Base-by-base conservation (phyloP, 2,329 filamentous ascomycete genomes). In the Zasmidium angulare region DNA sequence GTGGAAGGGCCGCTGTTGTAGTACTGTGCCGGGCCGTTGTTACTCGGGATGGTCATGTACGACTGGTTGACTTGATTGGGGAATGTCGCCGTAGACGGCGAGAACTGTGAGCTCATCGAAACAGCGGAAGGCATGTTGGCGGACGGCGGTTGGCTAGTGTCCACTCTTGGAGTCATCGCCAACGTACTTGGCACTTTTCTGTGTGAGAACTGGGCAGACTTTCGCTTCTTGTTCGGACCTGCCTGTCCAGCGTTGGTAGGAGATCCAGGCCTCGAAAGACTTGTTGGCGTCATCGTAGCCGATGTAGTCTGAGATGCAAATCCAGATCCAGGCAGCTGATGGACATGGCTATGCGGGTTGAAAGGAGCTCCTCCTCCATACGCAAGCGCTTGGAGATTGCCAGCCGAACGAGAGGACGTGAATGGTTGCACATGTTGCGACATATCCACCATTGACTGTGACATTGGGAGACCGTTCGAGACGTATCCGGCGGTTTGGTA, bases 191-290 rank as follows among this genome's bases (percentile, higher is more conserved):
- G 89, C 14, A 96, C 78, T 72, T 90, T 90, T 31, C 79, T 76
- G 51, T 75, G 74, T 47, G 36, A 14, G 66, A 73, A 65, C 23
- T 60, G 66, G 17, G 70, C 75, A 53, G 66, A 86, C 74, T 96
- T 96, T 63, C 92, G 84, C 77, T 92, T 92, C 80, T 96, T 96
- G 47, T 85, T 83, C 1, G 89, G 89, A 0, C 86, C 89, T 29
- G 81, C 77, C 54, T 86, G 82, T 14, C 82, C 84, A 31, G 71
- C 68, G 58, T 63, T 51, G 77, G 83, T 70, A 1, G 91, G 90
- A 0, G 91, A 95, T 3, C 85, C 83, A 65, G 91, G 89, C 49
- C 91, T 83, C 2, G 91, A 95, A 2, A 90, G 73, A 63, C 82
- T 86, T 17, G 84, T 82, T 3, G 87, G 82, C 11, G 84, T 82